phyloP scores from a whole-genome alignment of 1,284 basidiomycete species.

The Irpex lacteus region DNA sequence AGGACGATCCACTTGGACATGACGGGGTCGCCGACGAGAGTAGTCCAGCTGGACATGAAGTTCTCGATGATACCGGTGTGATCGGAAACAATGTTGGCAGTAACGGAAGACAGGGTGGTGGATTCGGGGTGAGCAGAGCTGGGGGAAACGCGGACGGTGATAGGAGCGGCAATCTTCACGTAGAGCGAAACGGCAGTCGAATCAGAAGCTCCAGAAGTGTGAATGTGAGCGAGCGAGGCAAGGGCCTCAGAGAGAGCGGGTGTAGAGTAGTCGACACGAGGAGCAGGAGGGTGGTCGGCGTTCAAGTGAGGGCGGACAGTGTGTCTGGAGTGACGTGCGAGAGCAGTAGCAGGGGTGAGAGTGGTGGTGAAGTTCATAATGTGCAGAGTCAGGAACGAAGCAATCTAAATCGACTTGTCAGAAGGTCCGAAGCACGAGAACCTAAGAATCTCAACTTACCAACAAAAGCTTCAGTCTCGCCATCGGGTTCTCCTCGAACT shows the following conservation, averaged over 20 bases:
- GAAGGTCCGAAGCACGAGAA: not conserved
- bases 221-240: slow-evolving; percentile 48
- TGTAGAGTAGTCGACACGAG: slow-evolving; percentile 62
- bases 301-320: slow-evolving; percentile 20
- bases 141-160: slow-evolving; percentile 54
- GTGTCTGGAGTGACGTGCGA: slow-evolving; percentile 48
- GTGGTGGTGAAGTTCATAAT: slow-evolving; percentile 94
- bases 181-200: slow-evolving; percentile 39
- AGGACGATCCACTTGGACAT: slow-evolving; percentile 96
- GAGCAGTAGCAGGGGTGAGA: slow-evolving; percentile 71
- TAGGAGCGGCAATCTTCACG: slow-evolving; percentile 70
- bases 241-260: slow-evolving; percentile 62
- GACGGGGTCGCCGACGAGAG: slow-evolving; percentile 93
- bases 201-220: slow-evolving; percentile 27
- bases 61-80: slow-evolving; percentile 55
- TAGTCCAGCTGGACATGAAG: slow-evolving; percentile 93
- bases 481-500: slow-evolving; percentile 73
- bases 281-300: slow-evolving; percentile 33
- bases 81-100: slow-evolving; percentile 20
- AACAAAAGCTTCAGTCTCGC: slow-evolving; percentile 88
- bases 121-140: slow-evolving; percentile 20
- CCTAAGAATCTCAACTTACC: slow-evolving; percentile 38
- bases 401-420: slow-evolving; percentile 46
- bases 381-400: slow-evolving; percentile 86
- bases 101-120: slow-evolving; percentile 6